Percentiles rank a stretch among this genome's conserved stretches.
Evolutionary conservation across 2,329 filamentous ascomycete genomes (phyloP).

Genomic region (Pseudogymnoascus sp.): DNA sequence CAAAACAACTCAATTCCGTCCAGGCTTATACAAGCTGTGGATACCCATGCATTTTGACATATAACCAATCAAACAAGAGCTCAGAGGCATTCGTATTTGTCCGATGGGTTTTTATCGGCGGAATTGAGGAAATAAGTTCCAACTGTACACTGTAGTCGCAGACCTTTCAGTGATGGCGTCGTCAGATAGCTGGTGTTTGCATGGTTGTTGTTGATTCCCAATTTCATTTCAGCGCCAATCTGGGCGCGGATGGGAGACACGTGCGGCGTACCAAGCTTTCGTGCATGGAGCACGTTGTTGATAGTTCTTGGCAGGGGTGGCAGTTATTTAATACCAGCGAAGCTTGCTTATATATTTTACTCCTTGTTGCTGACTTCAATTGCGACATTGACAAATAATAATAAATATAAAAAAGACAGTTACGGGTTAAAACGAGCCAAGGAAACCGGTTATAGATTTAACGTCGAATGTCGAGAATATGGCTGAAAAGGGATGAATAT

Average conservation of each 20-base stretch:
- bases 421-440: too few relatives aligned
- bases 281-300: not conserved
- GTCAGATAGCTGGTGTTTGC: not conserved
- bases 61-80: not conserved
- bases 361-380: not conserved
- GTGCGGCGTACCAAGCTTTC: not conserved
- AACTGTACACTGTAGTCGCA: not conserved
- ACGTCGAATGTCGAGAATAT: too few relatives aligned
- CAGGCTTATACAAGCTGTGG: not conserved
- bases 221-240: slow-evolving; percentile 4
- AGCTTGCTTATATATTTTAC: not conserved
- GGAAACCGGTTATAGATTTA: too few relatives aligned
- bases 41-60: not conserved
- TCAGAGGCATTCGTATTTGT: not conserved
- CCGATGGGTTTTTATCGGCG: not conserved
- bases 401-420: too few relatives aligned
- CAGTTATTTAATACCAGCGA: not conserved
- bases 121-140: not conserved
- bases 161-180: not conserved
- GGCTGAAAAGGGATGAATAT: too few relatives aligned
- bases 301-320: not conserved
- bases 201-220: not conserved
- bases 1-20: not conserved
- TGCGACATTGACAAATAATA: too few relatives aligned
- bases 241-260: not conserved